These are phyloP conservation scores for Syncephalastrum monosporum DNA, from an alignment of 371 early-diverging fungal genomes.

Conservation along the genomic window DNA sequence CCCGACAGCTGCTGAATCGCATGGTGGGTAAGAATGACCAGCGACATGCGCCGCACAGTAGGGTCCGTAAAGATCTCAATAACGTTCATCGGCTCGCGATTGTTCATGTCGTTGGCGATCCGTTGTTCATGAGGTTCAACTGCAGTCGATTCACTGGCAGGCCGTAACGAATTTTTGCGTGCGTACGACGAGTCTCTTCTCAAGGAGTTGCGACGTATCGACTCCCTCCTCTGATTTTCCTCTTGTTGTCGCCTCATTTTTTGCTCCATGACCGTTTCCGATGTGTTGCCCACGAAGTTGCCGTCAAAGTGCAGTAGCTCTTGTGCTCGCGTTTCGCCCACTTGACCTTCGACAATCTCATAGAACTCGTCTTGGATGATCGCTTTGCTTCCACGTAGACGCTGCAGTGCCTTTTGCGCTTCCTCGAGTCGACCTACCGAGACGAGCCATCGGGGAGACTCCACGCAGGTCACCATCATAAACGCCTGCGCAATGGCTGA, in stretches of 20 bases:
- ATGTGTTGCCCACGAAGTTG: background rate
- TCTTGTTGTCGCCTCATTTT: conserved; percentile 7
- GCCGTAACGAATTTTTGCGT: too few relatives aligned
- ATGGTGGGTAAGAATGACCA: conserved; percentile 39
- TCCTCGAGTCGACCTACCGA: conserved; percentile 53
- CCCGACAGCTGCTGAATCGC: conserved; percentile 79
- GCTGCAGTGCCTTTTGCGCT: conserved; percentile 48
- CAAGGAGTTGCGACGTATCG: too few relatives aligned
- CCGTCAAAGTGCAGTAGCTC: conserved; percentile 2
- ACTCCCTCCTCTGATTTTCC: too few relatives aligned
- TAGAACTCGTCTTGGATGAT: conserved; percentile 55
- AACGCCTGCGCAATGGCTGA: conserved; percentile 68
- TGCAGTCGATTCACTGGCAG: background rate
- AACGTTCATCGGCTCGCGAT: conserved; percentile 21
- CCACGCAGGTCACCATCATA: conserved; percentile 69
- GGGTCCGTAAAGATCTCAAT: conserved; percentile 32
- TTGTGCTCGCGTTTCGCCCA: conserved; percentile 27
- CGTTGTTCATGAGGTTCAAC: background rate
- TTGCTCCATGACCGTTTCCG: conserved; percentile 1
- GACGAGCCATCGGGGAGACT: conserved; percentile 73
- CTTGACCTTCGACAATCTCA: conserved; percentile 51
- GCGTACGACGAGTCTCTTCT: too few relatives aligned
- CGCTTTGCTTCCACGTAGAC: conserved; percentile 44
- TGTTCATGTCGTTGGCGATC: background rate
- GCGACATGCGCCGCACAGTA: conserved; percentile 49